Evolutionary conservation across 1,284 basidiomycete species (phyloP), one percentile per base, ranked within the genome.

Genomic region (Stygiomarasmius scandens): DNA sequence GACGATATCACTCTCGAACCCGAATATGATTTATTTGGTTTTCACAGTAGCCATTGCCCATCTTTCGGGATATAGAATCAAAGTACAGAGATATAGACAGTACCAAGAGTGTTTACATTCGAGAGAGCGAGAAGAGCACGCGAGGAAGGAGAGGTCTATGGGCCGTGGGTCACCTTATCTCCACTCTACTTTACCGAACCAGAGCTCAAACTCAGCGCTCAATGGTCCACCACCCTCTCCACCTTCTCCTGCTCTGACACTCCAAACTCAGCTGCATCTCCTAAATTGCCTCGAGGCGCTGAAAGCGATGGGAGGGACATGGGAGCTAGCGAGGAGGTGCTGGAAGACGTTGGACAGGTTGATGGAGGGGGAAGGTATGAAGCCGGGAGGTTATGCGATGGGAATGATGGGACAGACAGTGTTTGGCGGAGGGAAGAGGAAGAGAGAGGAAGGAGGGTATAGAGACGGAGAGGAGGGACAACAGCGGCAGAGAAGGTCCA

Each of bases 11-110:
- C 49, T 61, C n/a, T 62, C 61, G 4, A 67, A 63, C 38, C 65
- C 65, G 12, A 63, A 63, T 38, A 62, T 67, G 61, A 62, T 67
- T 10, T 67, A 64, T 53, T 57, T 65, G 22, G 65, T 67, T 8
- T 65, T 65, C 43, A 65, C 65, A 2, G 64, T 60, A 10, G 62
- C 65, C 2, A 62, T 65, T 29, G 65, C 65, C 16, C 64, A 67
- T 44, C 46, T 67, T 12, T 64, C 63, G 10, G 64, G 63, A 10
- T 63, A 62, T 36, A 63, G 60, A 32, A 38, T 60, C 20, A 59
- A 54, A 45, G 58, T 63, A 32, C 49, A 10, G 9, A 57, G 60
- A 20, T 55, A 29, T 11, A 43, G 52, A n/a, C 32, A 36, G 20
- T 36, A 54, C 24, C 46, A 20, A 49, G 47, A 47, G 6, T 19